phyloP scores from a whole-genome alignment of 2,329 filamentous ascomycete genomes.

The Didymella glomerata region DNA sequence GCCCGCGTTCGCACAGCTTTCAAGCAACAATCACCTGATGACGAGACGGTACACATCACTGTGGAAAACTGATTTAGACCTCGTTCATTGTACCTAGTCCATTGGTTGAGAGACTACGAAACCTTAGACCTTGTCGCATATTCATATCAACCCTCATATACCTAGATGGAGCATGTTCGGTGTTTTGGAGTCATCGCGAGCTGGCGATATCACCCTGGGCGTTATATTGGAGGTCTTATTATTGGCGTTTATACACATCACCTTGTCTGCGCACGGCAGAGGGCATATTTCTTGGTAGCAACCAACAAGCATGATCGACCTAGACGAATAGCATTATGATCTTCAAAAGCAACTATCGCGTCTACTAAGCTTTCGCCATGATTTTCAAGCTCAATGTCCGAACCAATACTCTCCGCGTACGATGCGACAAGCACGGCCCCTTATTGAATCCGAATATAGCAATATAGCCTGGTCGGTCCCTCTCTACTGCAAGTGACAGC shows the following conservation, averaged over 20 bases:
- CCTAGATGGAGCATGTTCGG: neutral
- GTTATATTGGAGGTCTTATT: neutral
- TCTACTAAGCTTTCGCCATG: neutral
- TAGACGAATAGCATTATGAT: neutral
- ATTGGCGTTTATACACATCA: neutral
- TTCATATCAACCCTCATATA: neutral
- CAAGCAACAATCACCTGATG: constrained; percentile 24
- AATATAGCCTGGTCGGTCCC: neutral
- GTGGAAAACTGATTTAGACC: constrained; percentile 30
- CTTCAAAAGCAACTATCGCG: neutral
- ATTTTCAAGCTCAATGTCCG: neutral
- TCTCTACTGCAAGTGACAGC: neutral
- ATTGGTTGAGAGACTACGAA: neutral
- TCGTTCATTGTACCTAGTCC: neutral
- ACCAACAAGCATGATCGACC: neutral
- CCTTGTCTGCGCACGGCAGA: neutral
- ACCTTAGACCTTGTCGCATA: neutral
- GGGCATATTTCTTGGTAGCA: neutral
- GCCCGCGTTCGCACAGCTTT: constrained; percentile 37
- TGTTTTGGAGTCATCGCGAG: neutral
- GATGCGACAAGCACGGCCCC: neutral
- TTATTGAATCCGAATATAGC: neutral
- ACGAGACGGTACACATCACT: constrained; percentile 38
- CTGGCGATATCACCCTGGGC: neutral
- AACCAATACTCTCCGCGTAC: no score